A percentile compares a stretch with the other conserved stretches of the same genome.
Conservation (phyloP, 2,329 filamentous ascomycete genomes). For the Rugonectria rugulosa region DNA sequence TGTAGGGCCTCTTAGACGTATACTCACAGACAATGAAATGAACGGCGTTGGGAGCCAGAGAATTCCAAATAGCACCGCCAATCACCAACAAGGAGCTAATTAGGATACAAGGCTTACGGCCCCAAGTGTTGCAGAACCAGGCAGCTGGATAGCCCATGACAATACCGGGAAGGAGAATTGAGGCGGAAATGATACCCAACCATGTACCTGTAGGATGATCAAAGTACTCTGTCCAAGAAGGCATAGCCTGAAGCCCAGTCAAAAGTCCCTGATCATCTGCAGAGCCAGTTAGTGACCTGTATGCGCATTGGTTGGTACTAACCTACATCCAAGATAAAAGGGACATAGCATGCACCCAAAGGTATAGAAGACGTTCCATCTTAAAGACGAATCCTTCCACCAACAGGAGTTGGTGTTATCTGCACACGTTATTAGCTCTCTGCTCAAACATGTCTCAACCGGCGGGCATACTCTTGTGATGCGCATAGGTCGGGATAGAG, state of each 20-base stretch:
- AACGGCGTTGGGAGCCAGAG: slow-evolving; percentile 19
- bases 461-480: no score
- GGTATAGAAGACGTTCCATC: slow-evolving; percentile 27
- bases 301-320: neutral
- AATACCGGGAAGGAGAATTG: slow-evolving; percentile 27
- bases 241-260: slow-evolving; percentile 24
- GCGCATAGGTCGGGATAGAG: no score
- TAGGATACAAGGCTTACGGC: slow-evolving; percentile 24
- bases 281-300: neutral
- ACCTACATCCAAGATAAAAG: slow-evolving; percentile 19
- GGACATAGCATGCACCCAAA: slow-evolving; percentile 28
- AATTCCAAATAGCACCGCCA: slow-evolving; percentile 22
- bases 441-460: no score
- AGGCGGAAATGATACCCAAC: slow-evolving; percentile 23
- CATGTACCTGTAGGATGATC: slow-evolving; percentile 20
- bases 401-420: slow-evolving; percentile 26
- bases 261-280: slow-evolving; percentile 12
- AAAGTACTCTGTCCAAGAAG: slow-evolving; percentile 28
- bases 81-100: slow-evolving; percentile 18
- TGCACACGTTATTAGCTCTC: no score
- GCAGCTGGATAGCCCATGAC: slow-evolving; percentile 24
- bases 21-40: neutral
- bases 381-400: slow-evolving; percentile 22
- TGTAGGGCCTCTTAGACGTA: no score
- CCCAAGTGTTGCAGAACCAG: slow-evolving; percentile 22